Evolutionary conservation across 495 filamentous ascomycete genomes (phyloP), one percentile per base, ranked within the genome.

Genomic region (Penicillium ochrochloron): DNA sequence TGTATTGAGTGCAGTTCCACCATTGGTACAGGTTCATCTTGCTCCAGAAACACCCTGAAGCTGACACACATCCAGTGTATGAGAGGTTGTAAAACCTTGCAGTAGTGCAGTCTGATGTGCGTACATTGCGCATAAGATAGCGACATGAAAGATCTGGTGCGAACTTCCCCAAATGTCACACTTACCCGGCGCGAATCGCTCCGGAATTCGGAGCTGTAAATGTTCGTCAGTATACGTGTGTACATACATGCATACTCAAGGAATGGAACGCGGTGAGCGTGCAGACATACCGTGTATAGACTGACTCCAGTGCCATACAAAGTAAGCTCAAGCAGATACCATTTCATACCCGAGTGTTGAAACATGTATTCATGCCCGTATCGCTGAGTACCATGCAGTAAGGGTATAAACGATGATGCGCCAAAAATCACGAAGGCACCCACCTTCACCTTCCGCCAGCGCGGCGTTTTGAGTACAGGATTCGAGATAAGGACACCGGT

Each of bases 51-150:
- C 46, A 29, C 21, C 46, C 46, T 51, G 46, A 29, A 51, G 21
- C 9, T 29, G 21, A 51, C 19, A 51, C 27, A 51, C 27, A 25
- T 51, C 48, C 19, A 51, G 3, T 51, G 48, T 51, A 51, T 51
- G 48, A 51, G 21, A 51, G 1, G 2, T 15, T 51, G 19, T 51
- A 15, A 51, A 51, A 27, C 21, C 48, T 29, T 51, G 48, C 19
- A 23, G 27, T 1, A 51, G 19, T 12, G 48, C 48, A 29, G 27
- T 15, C 21, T 11, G 9, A 15, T 51, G 10, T 27, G 12, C 27
- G 48, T 27, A 51, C 48, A 51, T 51, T 12, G 48, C 48, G 48
- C 21, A 51, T 51, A 51, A 51, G 12, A 51, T 51, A 51, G 21
- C 21, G 48, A 51, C 5, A 51, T 51, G 48, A 51, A 51, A 51